These are phyloP conservation scores for Aureobasidium pullulans DNA, from an alignment of 2,329 filamentous ascomycete genomes.

Conservation along the genomic window DNA sequence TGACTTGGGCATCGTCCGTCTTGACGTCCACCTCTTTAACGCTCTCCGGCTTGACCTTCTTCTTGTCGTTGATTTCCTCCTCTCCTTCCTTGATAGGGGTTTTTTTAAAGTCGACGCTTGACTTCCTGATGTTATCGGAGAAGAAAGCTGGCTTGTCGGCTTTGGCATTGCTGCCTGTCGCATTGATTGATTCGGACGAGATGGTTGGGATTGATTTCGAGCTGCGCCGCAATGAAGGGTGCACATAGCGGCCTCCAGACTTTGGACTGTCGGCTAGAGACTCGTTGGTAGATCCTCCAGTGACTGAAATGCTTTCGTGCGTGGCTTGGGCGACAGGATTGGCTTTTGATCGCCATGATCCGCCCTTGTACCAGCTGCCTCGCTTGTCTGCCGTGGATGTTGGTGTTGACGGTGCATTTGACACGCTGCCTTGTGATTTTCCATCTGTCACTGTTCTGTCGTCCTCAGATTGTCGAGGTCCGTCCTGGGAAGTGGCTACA, in stretches of 20 bases:
- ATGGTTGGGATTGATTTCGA: slow-evolving; percentile 39
- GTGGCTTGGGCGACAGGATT: slow-evolving; percentile 40
- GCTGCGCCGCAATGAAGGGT: slow-evolving; percentile 15
- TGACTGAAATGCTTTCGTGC: slow-evolving; percentile 38
- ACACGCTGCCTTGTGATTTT: neutral
- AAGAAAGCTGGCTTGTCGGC: slow-evolving; percentile 20
- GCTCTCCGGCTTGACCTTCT: neutral
- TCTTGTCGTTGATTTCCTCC: slow-evolving; percentile 13
- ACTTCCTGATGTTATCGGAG: slow-evolving; percentile 13
- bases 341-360: slow-evolving; percentile 40
- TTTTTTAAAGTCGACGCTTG: slow-evolving; percentile 2
- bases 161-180: slow-evolving; percentile 27
- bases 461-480: neutral
- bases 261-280: slow-evolving; percentile 26
- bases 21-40: slow-evolving; percentile 6
- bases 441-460: neutral
- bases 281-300: slow-evolving; percentile 36
- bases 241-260: slow-evolving; percentile 11
- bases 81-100: neutral
- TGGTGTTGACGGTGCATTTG: neutral
- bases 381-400: slow-evolving; percentile 4
- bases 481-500: neutral
- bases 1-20: slow-evolving; percentile 20
- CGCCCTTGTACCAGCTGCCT: slow-evolving; percentile 38
- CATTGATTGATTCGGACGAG: slow-evolving; percentile 40